Base-by-base conservation (phyloP, 306 rosid species). In the Medicago lupulina region DNA sequence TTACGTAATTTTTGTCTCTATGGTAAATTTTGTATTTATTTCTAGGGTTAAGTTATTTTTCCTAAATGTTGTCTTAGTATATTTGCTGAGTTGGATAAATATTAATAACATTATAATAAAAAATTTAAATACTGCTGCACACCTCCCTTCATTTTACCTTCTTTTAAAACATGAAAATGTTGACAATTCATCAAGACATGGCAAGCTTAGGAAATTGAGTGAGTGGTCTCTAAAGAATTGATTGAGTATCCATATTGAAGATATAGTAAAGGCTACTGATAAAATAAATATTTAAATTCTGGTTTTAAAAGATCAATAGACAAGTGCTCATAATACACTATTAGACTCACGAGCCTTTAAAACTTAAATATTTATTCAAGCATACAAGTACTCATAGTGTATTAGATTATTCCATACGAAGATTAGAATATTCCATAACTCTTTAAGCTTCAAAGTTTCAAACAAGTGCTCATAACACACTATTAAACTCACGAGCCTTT, bases 141-240 rank as follows among this genome's bases (percentile, higher is more conserved):
- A 16, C 49, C 75, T 57, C 18, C 10, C 25, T 53, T 51, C 71
- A 34, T 46, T 59, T 61, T 72, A 63, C 51, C 68, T 64, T 79
- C 51, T 28, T 53, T 53, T 5, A 39, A 71, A 71, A 53, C 47
- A 53, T 15, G 23, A 40, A 64, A 41, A 64, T 39, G 67, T 40
- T 46, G 19, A 65, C 19, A 41, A 28, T 28, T 41, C n/a, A 8
- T 72, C 60, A 7, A 70, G 74, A 62, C 19, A 14, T 64, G 9
- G 38, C 78, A 54, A 78, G 66, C 15, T 43, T 71, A 39, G 39
- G 66, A 57, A 71, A 76, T 76, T 64, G 73, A 21, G 73, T 74
- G 50, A 34, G 19, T 73, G 54, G 13, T 67, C 40, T 74, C 44
- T 61, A 38, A 73, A 69, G 34, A 74, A 59, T 51, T 67, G 61